Evolutionary conservation across 225 moss, liverwort and hornwort species (phyloP), one percentile per base, ranked within the genome.

Genomic region (Anthoceros angustus): DNA sequence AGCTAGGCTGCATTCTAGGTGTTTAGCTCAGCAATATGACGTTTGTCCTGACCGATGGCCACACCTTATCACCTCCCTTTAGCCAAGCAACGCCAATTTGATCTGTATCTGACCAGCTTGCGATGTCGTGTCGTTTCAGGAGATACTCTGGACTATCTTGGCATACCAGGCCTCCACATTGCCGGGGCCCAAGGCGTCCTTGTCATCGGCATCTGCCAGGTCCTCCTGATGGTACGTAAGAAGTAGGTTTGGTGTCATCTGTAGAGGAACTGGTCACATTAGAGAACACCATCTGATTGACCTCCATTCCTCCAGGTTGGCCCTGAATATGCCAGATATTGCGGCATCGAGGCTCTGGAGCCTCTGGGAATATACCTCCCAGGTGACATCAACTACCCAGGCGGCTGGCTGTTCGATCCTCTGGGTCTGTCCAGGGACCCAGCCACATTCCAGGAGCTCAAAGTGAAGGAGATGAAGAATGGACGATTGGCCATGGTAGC

Each of bases 401-500:
- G 94, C 40, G 90, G 94, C 9, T 71, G 72, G 40, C 46, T 88
- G 8, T 94, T 95, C 60, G 94, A 95, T 68, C 94, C 94, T 9
- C 74, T 95, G 60, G 90, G 90, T 10, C 69, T 95, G 61, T 77
- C 88, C 8, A 82, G 76, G 55, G 85, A 95, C 69, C 80, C 85
- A 7, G 70, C 74, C 10, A 72, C 86, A 26, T 81, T 88, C 24
- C 88, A 86, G 75, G 85, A 95, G 39, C 78, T 95, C 0, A 91
- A 95, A 70, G 90, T 95, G 72, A 95, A 91, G 72, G 94, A 95
- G 74, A 88, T 95, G 66, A 95, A 95, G 79, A 88, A 95, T 41
- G 94, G 94, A 16, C 91, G 90, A 8, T 79, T 95, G 65, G 94
- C 94, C 5, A 95, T 95, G 94, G 86, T 91, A 61, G 94, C 94